Evolutionary conservation across 148 eudicot genomes (phyloP).

Genomic region (Hydrangea macrophylla): DNA sequence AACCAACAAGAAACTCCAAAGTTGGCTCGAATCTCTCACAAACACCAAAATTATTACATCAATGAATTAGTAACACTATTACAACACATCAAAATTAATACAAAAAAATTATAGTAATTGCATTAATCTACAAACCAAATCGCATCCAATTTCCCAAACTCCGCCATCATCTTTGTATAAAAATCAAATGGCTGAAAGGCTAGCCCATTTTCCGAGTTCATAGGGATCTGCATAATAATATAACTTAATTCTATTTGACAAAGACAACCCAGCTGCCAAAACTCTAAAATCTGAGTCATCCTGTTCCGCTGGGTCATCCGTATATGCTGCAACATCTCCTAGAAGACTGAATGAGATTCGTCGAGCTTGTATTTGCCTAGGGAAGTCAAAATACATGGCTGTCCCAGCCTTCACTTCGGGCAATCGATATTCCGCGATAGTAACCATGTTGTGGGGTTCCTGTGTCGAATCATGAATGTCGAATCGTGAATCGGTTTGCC

Average conservation of each 20-base stretch:
- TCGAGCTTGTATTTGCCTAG: conserved; percentile 65
- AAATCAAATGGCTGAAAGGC: conserved; percentile 51
- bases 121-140: conserved; percentile 12
- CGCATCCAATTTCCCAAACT: neutral
- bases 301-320: conserved; percentile 74
- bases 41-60: no score
- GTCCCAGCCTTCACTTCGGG: conserved; percentile 87
- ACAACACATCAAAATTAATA: conserved; percentile 12
- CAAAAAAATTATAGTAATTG: conserved; percentile 18
- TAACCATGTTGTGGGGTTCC: conserved; percentile 79
- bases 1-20: no score
- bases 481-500: no score
- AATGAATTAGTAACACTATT: neutral
- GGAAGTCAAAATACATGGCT: conserved; percentile 86
- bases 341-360: conserved; percentile 71
- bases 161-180: conserved; percentile 12
- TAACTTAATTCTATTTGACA: conserved; percentile 77
- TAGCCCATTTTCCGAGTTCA: conserved; percentile 94
- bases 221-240: conserved; percentile 88
- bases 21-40: no score
- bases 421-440: conserved; percentile 71
- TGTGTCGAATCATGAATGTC: conserved; percentile 22
- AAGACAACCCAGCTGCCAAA: conserved; percentile 67
- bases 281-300: conserved; percentile 58
- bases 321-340: conserved; percentile 76